Percentiles rank a stretch among this genome's conserved stretches.
Evolutionary conservation across 2,329 filamentous ascomycete genomes (phyloP).

Genomic region (Aspergillus tubingensis): DNA sequence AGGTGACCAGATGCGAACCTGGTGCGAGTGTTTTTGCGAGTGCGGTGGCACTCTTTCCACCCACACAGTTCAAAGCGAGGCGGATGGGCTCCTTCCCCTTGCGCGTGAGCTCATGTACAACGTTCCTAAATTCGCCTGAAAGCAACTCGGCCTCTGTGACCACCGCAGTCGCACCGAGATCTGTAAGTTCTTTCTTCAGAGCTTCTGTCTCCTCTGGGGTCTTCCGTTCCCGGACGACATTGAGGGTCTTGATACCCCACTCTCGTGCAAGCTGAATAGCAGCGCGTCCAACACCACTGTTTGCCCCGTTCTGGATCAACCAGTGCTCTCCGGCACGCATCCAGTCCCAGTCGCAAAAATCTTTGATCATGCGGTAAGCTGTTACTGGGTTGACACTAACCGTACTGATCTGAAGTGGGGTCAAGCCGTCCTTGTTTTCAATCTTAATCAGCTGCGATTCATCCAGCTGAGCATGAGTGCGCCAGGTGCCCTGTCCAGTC

Average conservation of each 20-base stretch:
- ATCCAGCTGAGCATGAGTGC: conserved; percentile 77
- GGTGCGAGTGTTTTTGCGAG: conserved; percentile 73
- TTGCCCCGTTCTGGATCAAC: conserved; percentile 97
- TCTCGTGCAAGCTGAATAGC: conserved; percentile 83
- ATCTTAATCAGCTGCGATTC: conserved; percentile 67
- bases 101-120: conserved; percentile 68
- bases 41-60: conserved; percentile 77
- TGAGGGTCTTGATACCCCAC: conserved; percentile 90
- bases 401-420: conserved; percentile 77
- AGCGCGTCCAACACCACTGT: conserved; percentile 86
- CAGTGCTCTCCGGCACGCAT: conserved; percentile 70
- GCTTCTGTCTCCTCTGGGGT: conserved; percentile 65
- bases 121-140: conserved; percentile 46
- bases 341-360: conserved; percentile 64
- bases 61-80: conserved; percentile 89
- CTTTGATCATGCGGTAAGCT: conserved; percentile 87
- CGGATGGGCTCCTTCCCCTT: conserved; percentile 71
- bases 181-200: conserved; percentile 61
- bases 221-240: conserved; percentile 75
- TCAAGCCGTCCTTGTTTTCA: conserved; percentile 69
- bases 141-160: conserved; percentile 62
- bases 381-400: conserved; percentile 92
- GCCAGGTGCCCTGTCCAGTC: conserved; percentile 88
- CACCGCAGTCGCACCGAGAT: conserved; percentile 64
- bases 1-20: conserved; percentile 79